Evolutionary conservation across 106 monocot species (phyloP).

Genomic region (Amphibolis antarctica): DNA sequence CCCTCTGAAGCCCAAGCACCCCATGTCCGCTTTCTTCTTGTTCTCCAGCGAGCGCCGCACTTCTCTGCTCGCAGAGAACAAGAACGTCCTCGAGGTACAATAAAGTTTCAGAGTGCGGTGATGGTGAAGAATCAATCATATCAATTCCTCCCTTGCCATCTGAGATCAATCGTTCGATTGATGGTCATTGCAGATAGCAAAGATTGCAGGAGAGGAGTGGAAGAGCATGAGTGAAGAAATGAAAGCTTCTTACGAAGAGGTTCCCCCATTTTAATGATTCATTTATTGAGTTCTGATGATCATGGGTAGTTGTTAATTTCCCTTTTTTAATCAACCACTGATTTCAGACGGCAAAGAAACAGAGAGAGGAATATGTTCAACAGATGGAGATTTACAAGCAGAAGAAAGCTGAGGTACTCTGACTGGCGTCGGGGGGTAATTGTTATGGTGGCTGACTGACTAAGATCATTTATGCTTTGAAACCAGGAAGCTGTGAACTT

Average conservation of each 20-base stretch:
- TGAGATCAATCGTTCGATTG: neutral
- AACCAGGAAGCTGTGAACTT: constrained; percentile 44
- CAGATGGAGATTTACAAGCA: constrained; percentile 62
- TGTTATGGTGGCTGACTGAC: no score
- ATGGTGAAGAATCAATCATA: neutral
- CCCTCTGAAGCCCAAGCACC: constrained; percentile 73
- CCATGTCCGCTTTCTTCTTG: constrained; percentile 70
- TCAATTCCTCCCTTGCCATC: no score
- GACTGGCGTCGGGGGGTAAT: no score
- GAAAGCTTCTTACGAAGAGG: constrained; percentile 59
- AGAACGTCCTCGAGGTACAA: constrained; percentile 62
- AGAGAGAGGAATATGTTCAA: constrained; percentile 44
- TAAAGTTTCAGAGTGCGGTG: neutral
- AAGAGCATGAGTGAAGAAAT: constrained; percentile 54
- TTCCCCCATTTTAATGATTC: neutral
- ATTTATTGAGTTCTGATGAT: neutral
- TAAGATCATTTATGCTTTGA: neutral
- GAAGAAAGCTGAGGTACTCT: constrained; percentile 45
- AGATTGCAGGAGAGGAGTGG: constrained; percentile 92
- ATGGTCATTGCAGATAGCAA: constrained; percentile 41
- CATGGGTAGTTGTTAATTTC: neutral
- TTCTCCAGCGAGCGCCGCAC: constrained; percentile 47
- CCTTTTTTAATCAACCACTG: neutral
- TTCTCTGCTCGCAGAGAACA: constrained; percentile 33
- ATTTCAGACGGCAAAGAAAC: constrained; percentile 49